Evolutionary conservation across 805 yeast genomes (phyloP).

Genomic region (Candida sphagnicola): DNA sequence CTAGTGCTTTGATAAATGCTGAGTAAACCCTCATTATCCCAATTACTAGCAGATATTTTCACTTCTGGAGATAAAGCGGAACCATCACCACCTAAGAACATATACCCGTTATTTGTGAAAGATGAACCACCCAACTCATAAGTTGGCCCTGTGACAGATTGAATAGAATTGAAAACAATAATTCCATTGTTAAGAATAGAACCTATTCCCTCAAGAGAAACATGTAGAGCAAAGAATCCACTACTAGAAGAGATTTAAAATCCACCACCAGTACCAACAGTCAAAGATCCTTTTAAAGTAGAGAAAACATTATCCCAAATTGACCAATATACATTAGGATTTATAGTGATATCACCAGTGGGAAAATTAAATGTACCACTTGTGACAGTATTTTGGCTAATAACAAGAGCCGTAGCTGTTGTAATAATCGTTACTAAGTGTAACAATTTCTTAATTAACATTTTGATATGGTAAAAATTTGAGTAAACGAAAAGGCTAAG

Average conservation of each 20-base stretch:
- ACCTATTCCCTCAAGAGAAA: slow-evolving; percentile 7
- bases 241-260: slow-evolving; percentile 13
- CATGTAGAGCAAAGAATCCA: slow-evolving; percentile 10
- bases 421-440: neutral
- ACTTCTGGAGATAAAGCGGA: slow-evolving; percentile 9
- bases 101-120: slow-evolving; percentile 14
- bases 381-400: neutral
- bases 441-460: neutral
- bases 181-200: slow-evolving; percentile 17
- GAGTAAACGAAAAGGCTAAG: neutral
- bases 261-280: slow-evolving; percentile 10
- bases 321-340: slow-evolving; percentile 14
- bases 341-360: slow-evolving; percentile 8
- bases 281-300: slow-evolving; percentile 10
- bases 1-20: slow-evolving; percentile 8
- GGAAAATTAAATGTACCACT: neutral
- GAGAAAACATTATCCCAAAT: slow-evolving; percentile 11
- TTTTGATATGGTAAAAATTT: neutral
- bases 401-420: neutral
- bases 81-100: slow-evolving; percentile 13
- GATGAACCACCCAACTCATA: slow-evolving; percentile 8
- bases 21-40: slow-evolving; percentile 13
- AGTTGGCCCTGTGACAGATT: slow-evolving; percentile 10
- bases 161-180: slow-evolving; percentile 13
- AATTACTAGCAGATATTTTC: slow-evolving; percentile 9